phyloP scores from a whole-genome alignment of 2,329 filamentous ascomycete species.

The Cytospora chrysosperma region DNA sequence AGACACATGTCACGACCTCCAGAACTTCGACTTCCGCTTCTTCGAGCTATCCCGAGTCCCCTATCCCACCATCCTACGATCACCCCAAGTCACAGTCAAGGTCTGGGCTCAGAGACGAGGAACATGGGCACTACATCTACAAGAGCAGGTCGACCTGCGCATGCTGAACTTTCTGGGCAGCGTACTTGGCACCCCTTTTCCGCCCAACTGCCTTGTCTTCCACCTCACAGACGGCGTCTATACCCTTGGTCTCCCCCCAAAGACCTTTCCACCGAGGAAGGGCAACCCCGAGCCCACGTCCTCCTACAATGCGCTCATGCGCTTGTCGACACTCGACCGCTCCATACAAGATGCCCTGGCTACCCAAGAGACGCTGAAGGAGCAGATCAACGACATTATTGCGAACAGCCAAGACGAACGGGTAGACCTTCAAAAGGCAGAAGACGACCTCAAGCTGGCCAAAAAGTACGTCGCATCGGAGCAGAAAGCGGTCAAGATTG shows the following conservation, averaged over 20 bases:
- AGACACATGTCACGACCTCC: background rate
- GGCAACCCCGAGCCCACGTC: conserved; percentile 60
- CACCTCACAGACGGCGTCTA: conserved; percentile 87
- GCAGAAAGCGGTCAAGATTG: conserved; percentile 62
- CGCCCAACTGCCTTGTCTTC: conserved; percentile 79
- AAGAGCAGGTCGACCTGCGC: conserved; percentile 69
- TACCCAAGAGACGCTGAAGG: conserved; percentile 69
- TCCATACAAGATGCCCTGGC: conserved; percentile 87
- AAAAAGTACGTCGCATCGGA: conserved; percentile 60
- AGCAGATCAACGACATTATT: conserved; percentile 70
- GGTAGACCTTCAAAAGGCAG: conserved; percentile 46
- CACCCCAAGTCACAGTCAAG: conserved; percentile 63
- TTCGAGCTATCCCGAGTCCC: conserved; percentile 69
- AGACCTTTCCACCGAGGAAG: conserved; percentile 51
- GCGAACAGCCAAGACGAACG: conserved; percentile 36
- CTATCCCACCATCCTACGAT: conserved; percentile 63
- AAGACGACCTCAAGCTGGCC: conserved; percentile 49
- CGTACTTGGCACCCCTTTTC: conserved; percentile 69
- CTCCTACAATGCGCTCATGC: conserved; percentile 85
- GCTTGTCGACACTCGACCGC: conserved; percentile 81
- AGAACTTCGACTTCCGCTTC: conserved; percentile 85
- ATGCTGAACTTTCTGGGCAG: conserved; percentile 76
- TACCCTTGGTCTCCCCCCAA: conserved; percentile 66
- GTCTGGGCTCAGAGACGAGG: conserved; percentile 68
- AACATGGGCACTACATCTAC: conserved; percentile 63